Evolutionary conservation across 176 grass and related monocot genomes (phyloP), one percentile per base, ranked within the genome.

Genomic region (Sorghum bicolor): DNA sequence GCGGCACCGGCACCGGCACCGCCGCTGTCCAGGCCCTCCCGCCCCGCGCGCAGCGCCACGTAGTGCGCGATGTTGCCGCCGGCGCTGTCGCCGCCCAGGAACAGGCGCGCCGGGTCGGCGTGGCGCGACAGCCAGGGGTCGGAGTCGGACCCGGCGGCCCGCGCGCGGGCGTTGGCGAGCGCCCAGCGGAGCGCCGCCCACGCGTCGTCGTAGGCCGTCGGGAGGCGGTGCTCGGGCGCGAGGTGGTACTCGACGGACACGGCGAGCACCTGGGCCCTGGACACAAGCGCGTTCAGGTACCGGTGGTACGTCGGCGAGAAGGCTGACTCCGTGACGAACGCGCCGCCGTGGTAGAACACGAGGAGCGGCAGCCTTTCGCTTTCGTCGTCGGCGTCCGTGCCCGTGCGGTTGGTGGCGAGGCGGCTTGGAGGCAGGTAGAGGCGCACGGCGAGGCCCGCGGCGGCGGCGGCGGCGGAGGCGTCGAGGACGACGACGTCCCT

Each of bases 341-440:
- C 85, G 77, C 93, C 93, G 44, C 90, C 93, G 48, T 95, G 93
- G 85, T 76, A 95, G 82, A 88, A 95, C 75, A 95, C 87, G 14
- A 95, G 32, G 1, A 92, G 29, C 52, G 87, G 90, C 57, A 90
- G 79, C 80, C 25, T 62, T 60, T 5, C n/a, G 10, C 10, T 4
- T 5, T 4, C 25, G 20, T 6, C 28, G 55, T 10, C 22, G 19
- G 5, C 73, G 0, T 2, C 16, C 22, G 10, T 39, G 39, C 4
- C 8, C 66, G 88, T 64, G 32, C 11, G 0, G 77, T 89, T 85
- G 12, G 52, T 8, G 52, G 38, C 24, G 72, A 62, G 15, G 37
- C 10, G 15, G 37, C 10, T 68, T 33, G 81, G 88, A 39, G 82
- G 88, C 53, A 91, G 48, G 91, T 94, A 94, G 58, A 94, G 82